phyloP scores from a whole-genome alignment of 768 basidiomycete genomes.

The Butyriboletus loyo region DNA sequence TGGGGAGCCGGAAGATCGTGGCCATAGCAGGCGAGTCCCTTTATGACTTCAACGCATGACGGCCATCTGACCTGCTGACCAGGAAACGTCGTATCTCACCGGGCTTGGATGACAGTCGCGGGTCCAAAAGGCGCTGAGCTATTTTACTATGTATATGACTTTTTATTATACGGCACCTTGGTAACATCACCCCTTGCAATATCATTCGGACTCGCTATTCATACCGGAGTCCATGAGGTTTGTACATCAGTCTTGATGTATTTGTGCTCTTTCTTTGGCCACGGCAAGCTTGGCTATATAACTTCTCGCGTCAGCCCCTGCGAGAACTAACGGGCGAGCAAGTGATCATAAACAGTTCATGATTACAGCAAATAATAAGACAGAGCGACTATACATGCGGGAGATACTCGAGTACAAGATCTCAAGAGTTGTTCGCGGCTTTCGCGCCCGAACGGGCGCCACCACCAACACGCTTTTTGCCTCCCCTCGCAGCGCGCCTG shows the following conservation, averaged over 20 bases:
- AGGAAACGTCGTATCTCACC: slow-evolving; percentile 78
- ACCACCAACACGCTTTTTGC: slow-evolving; percentile 48
- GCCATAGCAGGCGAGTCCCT: slow-evolving; percentile 49
- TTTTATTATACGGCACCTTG: slow-evolving; percentile 27
- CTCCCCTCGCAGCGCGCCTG: slow-evolving; percentile 49
- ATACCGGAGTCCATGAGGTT: not conserved
- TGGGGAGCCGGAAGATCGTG: slow-evolving; percentile 66
- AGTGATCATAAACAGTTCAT: not conserved
- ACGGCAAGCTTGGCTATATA: not conserved
- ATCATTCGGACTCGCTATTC: not conserved
- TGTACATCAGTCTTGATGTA: not conserved
- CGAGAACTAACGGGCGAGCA: too few relatives aligned
- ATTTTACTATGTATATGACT: slow-evolving; percentile 28
- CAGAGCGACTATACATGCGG: slow-evolving; percentile 14
- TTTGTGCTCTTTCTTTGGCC: not conserved
- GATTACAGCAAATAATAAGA: slow-evolving; percentile 28
- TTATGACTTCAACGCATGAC: not conserved
- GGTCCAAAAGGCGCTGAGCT: slow-evolving; percentile 67
- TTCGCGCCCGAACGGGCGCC: slow-evolving; percentile 30
- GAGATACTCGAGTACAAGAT: not conserved
- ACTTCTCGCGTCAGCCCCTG: too few relatives aligned
- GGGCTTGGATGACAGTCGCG: slow-evolving; percentile 62
- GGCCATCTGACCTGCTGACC: slow-evolving; percentile 3
- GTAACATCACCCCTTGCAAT: slow-evolving; percentile 9
- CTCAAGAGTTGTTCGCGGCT: slow-evolving; percentile 30